Conservation (phyloP, 148 eudicot genomes). For the Beta vulgaris region DNA sequence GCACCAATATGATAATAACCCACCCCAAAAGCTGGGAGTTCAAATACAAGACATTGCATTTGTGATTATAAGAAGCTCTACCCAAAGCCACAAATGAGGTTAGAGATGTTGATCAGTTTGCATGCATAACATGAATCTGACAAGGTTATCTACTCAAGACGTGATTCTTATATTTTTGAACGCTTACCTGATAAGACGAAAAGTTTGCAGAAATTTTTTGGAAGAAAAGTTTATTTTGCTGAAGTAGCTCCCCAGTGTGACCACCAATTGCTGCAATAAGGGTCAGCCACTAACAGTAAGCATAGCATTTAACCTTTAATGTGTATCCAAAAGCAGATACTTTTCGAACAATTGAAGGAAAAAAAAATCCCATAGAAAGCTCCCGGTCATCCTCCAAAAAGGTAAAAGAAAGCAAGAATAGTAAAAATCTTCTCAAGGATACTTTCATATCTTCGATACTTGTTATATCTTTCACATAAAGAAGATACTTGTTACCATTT, state of each 20-base stretch:
- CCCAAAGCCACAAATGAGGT: constrained; percentile 2
- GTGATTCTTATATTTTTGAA: not conserved
- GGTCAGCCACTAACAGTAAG: not conserved
- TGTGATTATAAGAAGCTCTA: not conserved
- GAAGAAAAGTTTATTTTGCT: constrained; percentile 76
- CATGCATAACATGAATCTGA: not conserved
- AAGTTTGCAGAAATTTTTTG: constrained; percentile 80
- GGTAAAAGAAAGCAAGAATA: not conserved
- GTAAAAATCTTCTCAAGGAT: not conserved
- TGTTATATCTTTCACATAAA: not conserved
- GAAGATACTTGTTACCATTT: not conserved
- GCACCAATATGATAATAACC: no score
- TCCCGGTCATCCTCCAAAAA: not conserved
- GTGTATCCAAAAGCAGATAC: not conserved
- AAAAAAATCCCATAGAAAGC: not conserved
- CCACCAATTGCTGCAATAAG: constrained; percentile 88
- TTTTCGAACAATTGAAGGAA: not conserved
- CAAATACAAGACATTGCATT: not conserved
- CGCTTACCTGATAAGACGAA: constrained; percentile 61
- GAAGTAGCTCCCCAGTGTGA: constrained; percentile 73
- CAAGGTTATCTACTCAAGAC: not conserved
- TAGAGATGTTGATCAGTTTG: not conserved
- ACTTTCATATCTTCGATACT: no score
- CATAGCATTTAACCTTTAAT: not conserved
- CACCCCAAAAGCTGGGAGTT: not conserved